phyloP scores from a whole-genome alignment of 805 yeast species.

The Candida methanosorbosa region DNA sequence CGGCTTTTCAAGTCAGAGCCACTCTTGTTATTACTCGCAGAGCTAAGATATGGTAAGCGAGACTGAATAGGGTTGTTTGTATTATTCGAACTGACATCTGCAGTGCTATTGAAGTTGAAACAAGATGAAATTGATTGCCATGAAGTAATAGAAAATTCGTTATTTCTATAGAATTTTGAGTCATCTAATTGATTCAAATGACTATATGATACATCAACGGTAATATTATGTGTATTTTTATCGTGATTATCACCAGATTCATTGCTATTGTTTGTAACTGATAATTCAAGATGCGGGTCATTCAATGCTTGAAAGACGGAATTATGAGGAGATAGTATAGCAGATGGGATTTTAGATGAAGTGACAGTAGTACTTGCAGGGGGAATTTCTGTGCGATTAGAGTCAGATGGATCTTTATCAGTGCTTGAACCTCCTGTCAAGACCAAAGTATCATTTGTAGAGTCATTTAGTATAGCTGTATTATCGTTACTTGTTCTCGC shows the following conservation, averaged over 20 bases:
- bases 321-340: conserved; percentile 20
- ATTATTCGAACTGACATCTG: no score
- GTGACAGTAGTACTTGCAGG: no score
- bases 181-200: background rate
- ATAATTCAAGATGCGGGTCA: conserved; percentile 21
- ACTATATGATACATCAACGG: no score
- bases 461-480: background rate
- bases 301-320: conserved; percentile 24
- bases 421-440: no score
- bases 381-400: no score
- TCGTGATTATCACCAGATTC: no score
- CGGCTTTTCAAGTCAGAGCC: background rate
- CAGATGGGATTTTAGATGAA: no score
- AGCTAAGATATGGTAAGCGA: background rate
- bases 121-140: conserved; percentile 23
- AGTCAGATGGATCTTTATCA: no score
- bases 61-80: background rate
- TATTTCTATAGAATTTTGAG: conserved; percentile 2
- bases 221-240: no score
- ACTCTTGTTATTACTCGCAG: background rate
- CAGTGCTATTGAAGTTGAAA: background rate
- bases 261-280: conserved; percentile 4
- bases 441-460: background rate
- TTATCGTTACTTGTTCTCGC: no score
- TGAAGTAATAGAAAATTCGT: conserved; percentile 25